Percentiles rank a stretch among this genome's conserved stretches.
phyloP scores from a whole-genome alignment of 352 stramenopile species.

The Blastocystis sp. region DNA sequence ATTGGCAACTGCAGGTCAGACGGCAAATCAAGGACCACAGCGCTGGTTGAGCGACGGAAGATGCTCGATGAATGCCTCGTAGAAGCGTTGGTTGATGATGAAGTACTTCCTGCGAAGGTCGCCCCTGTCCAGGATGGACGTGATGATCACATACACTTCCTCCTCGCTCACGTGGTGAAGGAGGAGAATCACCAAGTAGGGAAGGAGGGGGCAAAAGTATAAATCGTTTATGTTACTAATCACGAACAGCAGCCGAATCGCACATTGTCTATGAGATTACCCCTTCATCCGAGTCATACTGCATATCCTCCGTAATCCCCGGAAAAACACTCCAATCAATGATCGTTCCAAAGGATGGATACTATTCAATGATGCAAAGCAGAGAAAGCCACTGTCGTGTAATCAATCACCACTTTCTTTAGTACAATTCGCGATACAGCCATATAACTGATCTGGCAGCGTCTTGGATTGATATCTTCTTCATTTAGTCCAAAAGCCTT shows the following conservation, averaged over 20 bases:
- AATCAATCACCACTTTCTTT: constrained; percentile 60
- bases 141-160: constrained; percentile 62
- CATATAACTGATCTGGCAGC: constrained; percentile 36
- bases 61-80: constrained; percentile 59
- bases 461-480: neutral
- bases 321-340: constrained; percentile 35
- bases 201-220: constrained; percentile 49
- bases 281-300: neutral
- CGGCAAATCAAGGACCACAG: neutral
- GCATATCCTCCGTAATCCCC: neutral
- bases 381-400: neutral
- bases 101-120: constrained; percentile 48
- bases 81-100: constrained; percentile 46
- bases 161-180: constrained; percentile 30
- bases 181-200: constrained; percentile 37
- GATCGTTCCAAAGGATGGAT: constrained; percentile 42
- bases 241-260: constrained; percentile 58
- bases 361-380: neutral
- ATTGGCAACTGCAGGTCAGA: constrained; percentile 1
- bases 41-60: constrained; percentile 4
- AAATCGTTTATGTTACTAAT: constrained; percentile 65
- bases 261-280: constrained; percentile 21
- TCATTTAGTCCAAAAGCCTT: constrained; percentile 21
- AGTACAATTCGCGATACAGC: constrained; percentile 37
- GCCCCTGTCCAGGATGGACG: constrained; percentile 22